Base-by-base conservation (phyloP, 2,329 filamentous ascomycete species). In the Penicillium sumatraense region DNA sequence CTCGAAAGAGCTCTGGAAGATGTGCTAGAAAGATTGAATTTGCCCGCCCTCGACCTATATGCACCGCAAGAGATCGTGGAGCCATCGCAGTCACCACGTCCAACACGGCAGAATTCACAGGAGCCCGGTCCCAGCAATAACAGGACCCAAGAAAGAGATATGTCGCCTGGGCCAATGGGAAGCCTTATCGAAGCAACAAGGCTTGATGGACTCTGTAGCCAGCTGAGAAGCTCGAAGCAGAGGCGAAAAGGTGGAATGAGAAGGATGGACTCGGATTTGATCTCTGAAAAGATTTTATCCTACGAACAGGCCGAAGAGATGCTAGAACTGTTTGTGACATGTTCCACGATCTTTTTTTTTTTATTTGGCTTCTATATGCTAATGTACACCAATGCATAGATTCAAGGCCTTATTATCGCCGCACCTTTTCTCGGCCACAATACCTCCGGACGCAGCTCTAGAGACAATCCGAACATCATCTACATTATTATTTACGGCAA, bases 311-410 rank as follows among this genome's bases (percentile, higher is more conserved):
- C 51, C 7, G 56, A 57, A 44, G 52, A 54, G 33, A 23, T 44
- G 46, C 40, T 51, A 27, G 54, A 51, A 54, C 52, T 60, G 53
- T 54, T 44, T 21, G 61, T 41, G 4, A 40, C 16, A 38, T 9
- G 9, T 10, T 18, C 18, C 9, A 20, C 7, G 18, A 18, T 13
- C 5, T 38, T 9, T 18, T 3, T 18, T 16, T 36, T n/a, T n/a
- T n/a, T n/a, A n/a, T n/a, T n/a, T n/a, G n/a, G n/a, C 14, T 21
- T 38, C 13, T 10, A 13, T 20, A 38, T 21, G 20, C 8, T 20
- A 38, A 20, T 38, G 35, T 3, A 38, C 16, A 20, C 9, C 7
- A 7, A 21, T 9, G 21, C 16, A 14, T 23, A 41, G 38, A 14
- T 41, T 41, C 21, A 41, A 41, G 21, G 24, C 38, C 23, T 23